Evolutionary conservation across 495 filamentous ascomycete genomes (phyloP).

Genomic region (Trichocladium uniseriatum): DNA sequence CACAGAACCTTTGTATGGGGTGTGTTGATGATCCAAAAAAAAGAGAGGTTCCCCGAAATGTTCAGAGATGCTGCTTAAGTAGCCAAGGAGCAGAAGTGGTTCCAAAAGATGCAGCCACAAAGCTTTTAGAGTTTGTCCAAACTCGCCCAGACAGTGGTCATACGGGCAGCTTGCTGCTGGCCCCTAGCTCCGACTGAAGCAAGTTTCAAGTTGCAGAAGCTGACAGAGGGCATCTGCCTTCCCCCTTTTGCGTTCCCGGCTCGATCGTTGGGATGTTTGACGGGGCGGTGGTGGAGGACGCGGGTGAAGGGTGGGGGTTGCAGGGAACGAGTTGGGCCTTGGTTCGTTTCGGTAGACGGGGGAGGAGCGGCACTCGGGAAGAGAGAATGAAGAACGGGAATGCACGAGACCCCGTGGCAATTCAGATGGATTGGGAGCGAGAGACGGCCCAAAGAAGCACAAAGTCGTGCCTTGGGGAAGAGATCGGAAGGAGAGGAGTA

Average conservation of each 20-base stretch:
- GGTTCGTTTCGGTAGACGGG: background rate
- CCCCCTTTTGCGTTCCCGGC: background rate
- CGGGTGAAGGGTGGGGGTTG: background rate
- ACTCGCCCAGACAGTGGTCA: background rate
- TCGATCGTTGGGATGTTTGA: background rate
- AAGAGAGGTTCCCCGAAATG: background rate
- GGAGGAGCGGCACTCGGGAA: background rate
- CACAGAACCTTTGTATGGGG: background rate
- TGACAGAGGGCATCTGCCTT: background rate
- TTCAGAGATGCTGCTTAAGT: background rate
- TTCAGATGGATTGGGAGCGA: constrained; percentile 1
- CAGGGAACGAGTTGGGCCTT: background rate
- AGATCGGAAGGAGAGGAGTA: background rate
- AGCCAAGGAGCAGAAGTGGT: background rate
- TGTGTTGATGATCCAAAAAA: background rate
- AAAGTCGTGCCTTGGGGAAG: constrained; percentile 3
- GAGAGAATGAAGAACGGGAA: background rate
- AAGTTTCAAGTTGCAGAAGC: background rate
- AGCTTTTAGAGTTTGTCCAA: background rate
- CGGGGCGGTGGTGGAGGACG: background rate
- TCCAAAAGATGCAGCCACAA: background rate
- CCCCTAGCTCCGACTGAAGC: background rate
- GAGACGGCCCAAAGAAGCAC: constrained; percentile 6
- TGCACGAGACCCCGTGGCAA: background rate
- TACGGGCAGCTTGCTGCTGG: background rate